phyloP scores from a whole-genome alignment of 2,329 filamentous ascomycete species.

The Chaetomiaceae sp. region DNA sequence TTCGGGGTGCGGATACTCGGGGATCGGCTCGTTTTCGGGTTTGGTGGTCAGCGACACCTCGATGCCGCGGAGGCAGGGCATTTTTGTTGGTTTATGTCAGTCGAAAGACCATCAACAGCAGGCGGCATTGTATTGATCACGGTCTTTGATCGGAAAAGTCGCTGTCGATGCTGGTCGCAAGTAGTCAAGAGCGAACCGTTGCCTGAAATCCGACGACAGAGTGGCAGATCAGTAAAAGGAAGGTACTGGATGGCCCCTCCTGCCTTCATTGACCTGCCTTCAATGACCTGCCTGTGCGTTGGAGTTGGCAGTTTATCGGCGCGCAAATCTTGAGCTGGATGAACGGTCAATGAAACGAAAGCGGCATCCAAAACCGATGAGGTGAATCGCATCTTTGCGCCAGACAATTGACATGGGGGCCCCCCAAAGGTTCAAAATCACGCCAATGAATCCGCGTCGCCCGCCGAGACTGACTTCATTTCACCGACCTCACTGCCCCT shows the following conservation, averaged over 20 bases:
- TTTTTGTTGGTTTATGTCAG: conserved; percentile 26
- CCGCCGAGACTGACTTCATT: conserved; percentile 3
- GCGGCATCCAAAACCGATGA: too few species aligned
- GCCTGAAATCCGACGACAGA: not conserved
- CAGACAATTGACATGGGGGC: not conserved
- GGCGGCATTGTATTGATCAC: too few species aligned
- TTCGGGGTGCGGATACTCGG: conserved; percentile 54
- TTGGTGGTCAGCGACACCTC: conserved; percentile 42
- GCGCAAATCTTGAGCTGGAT: too few species aligned
- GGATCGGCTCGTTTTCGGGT: conserved; percentile 36
- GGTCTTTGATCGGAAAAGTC: too few species aligned
- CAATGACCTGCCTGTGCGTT: not conserved
- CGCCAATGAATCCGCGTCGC: not conserved
- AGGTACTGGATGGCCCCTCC: not conserved
- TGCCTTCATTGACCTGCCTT: not conserved
- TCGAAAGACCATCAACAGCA: not conserved
- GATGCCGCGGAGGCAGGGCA: conserved; percentile 49
- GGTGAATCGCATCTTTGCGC: not conserved
- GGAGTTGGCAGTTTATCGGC: not conserved
- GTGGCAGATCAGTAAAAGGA: too few species aligned
- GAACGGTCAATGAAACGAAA: too few species aligned
- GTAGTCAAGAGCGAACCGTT: too few species aligned
- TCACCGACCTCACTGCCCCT: not conserved
- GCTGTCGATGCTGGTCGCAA: not conserved
- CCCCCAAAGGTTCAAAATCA: not conserved